These are phyloP conservation scores for Barbarea vulgaris DNA, from an alignment of 345 rosid species.

Conservation along the genomic window DNA sequence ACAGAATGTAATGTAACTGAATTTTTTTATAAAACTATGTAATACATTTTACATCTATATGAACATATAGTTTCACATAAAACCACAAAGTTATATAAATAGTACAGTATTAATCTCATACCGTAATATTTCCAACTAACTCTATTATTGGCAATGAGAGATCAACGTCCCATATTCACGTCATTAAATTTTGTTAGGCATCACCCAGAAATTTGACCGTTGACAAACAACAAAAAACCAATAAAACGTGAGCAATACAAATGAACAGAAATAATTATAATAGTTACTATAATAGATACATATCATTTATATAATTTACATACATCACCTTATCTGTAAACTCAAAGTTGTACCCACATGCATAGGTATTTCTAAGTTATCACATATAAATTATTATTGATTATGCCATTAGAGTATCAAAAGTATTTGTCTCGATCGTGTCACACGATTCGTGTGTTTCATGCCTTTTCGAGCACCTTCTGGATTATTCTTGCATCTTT, in stretches of 20 bases:
- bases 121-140: neutral
- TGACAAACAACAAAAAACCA: slow-evolving; percentile 19
- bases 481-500: neutral
- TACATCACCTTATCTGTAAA: neutral
- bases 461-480: slow-evolving; percentile 17
- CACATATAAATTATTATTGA: neutral
- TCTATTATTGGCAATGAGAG: neutral
- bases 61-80: neutral
- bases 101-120: neutral
- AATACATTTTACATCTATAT: neutral
- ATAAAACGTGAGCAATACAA: slow-evolving; percentile 21
- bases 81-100: neutral
- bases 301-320: neutral
- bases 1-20: neutral
- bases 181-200: slow-evolving; percentile 15
- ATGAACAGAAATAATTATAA: neutral
- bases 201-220: slow-evolving; percentile 18
- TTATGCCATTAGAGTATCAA: neutral
- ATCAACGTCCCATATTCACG: slow-evolving; percentile 2
- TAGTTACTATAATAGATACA: neutral
- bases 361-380: neutral
- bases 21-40: neutral
- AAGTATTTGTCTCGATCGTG: slow-evolving; percentile 28
- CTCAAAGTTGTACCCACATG: slow-evolving; percentile 17
- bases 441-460: slow-evolving; percentile 3